These are phyloP conservation scores for Boletus sp. DNA, from an alignment of 768 basidiomycete species.

Conservation along the genomic window DNA sequence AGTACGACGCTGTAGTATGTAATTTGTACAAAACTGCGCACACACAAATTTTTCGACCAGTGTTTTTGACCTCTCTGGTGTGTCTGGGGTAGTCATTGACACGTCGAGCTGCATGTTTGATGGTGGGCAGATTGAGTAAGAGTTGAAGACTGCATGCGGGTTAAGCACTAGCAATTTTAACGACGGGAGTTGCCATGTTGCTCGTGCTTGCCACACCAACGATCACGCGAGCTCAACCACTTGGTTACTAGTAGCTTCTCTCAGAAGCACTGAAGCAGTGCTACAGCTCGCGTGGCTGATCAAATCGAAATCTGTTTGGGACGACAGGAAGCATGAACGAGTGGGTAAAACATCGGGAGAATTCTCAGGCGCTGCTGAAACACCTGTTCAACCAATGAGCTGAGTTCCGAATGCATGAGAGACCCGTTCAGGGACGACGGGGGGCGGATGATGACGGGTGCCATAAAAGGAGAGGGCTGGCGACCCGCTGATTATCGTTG, in stretches of 20 bases:
- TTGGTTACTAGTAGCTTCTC: not conserved
- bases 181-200: not conserved
- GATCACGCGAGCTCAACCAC: conserved; percentile 6
- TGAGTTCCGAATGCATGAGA: conserved; percentile 11
- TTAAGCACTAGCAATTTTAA: conserved; percentile 1
- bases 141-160: not conserved
- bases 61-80: not conserved
- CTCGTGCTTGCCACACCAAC: not conserved
- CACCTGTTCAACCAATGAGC: not conserved
- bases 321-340: not conserved
- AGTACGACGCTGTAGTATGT: conserved; percentile 5
- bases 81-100: not conserved
- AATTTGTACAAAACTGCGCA: not conserved
- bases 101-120: not conserved
- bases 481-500: conserved; percentile 8
- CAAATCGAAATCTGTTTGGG: not conserved
- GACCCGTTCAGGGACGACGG: conserved; percentile 25
- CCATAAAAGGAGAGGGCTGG: conserved; percentile 10
- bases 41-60: not conserved
- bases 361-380: conserved; percentile 17
- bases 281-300: not conserved
- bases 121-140: not conserved
- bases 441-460: conserved; percentile 9
- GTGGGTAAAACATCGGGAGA: not conserved
- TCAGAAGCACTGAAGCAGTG: too few species aligned